Percentiles rank a stretch among this genome's conserved stretches.
phyloP scores from a whole-genome alignment of 306 rosid species.

The Malus sylvestris region DNA sequence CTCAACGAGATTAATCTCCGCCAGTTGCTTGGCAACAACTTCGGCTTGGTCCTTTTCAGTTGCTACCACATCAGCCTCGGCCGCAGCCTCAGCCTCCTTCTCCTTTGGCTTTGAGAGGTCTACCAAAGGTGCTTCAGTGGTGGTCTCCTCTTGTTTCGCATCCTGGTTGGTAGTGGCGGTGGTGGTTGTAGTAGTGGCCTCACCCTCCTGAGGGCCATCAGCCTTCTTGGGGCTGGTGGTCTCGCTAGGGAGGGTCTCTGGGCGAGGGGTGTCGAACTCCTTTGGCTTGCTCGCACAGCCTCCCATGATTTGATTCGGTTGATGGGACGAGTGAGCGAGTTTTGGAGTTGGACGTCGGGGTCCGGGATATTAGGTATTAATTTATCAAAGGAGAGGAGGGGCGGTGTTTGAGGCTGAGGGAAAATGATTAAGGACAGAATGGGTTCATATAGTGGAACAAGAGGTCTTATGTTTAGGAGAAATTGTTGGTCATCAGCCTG shows the following conservation, averaged over 20 bases:
- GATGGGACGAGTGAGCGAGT: conserved; percentile 13
- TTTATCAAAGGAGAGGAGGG: not conserved
- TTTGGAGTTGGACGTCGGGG: not conserved
- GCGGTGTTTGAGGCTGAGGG: conserved; percentile 23
- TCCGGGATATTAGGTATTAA: not conserved
- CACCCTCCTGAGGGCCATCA: not conserved
- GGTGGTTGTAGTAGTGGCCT: not conserved
- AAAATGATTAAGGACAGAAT: not conserved
- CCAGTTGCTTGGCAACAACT: conserved; percentile 8
- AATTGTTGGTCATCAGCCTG: conserved; percentile 8
- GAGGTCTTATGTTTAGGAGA: conserved; percentile 24
- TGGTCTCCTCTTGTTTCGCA: not conserved
- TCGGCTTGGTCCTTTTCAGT: conserved; percentile 17
- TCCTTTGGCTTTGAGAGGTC: conserved; percentile 26
- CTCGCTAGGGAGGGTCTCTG: conserved; percentile 20
- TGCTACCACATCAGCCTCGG: conserved; percentile 8
- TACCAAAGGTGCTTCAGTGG: conserved; percentile 28
- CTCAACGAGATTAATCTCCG: conserved; percentile 16
- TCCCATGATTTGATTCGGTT: conserved; percentile 42
- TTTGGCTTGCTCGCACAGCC: conserved; percentile 80
- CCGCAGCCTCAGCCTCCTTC: conserved; percentile 6
- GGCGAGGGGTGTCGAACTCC: conserved; percentile 19
- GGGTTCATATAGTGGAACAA: conserved; percentile 7
- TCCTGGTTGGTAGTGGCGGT: not conserved
- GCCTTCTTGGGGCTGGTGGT: conserved; percentile 24